phyloP scores from a whole-genome alignment of 768 basidiomycete genomes.

The Ephemerocybe angulata region DNA sequence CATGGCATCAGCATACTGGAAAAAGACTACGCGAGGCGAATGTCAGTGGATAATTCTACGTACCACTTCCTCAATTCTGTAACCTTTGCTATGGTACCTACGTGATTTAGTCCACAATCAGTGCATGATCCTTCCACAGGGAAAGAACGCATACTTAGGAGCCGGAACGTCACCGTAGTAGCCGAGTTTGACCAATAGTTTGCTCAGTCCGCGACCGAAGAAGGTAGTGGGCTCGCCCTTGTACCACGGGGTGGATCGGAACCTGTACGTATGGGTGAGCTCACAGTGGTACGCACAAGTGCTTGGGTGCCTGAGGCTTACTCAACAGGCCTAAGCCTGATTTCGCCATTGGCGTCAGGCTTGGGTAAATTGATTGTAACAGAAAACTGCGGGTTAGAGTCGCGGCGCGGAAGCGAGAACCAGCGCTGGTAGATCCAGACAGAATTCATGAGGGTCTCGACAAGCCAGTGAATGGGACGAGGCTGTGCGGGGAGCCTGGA shows the following conservation, averaged over 20 bases:
- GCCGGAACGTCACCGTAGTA: constrained; percentile 37
- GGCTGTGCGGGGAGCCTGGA: constrained; percentile 38
- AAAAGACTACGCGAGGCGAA: not conserved
- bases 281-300: constrained; percentile 20
- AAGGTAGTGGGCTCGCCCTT: constrained; percentile 30
- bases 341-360: constrained; percentile 17
- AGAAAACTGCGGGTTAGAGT: constrained; percentile 14
- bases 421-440: constrained; percentile 33
- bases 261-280: constrained; percentile 40
- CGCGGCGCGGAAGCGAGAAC: constrained; percentile 36
- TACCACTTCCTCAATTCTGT: constrained; percentile 38
- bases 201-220: constrained; percentile 26
- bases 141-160: constrained; percentile 25
- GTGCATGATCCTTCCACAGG: not conserved
- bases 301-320: not conserved
- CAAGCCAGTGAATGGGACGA: constrained; percentile 25
- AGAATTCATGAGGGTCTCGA: constrained; percentile 18
- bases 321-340: constrained; percentile 18
- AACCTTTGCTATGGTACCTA: constrained; percentile 36
- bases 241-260: constrained; percentile 41
- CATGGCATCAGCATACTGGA: constrained; percentile 8
- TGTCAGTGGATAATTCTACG: constrained; percentile 23
- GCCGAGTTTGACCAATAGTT: constrained; percentile 30
- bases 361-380: constrained; percentile 15
- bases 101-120: not conserved